phyloP scores from a whole-genome alignment of 176 grass and related monocot genomes.

The Bonia amplexicaulis region DNA sequence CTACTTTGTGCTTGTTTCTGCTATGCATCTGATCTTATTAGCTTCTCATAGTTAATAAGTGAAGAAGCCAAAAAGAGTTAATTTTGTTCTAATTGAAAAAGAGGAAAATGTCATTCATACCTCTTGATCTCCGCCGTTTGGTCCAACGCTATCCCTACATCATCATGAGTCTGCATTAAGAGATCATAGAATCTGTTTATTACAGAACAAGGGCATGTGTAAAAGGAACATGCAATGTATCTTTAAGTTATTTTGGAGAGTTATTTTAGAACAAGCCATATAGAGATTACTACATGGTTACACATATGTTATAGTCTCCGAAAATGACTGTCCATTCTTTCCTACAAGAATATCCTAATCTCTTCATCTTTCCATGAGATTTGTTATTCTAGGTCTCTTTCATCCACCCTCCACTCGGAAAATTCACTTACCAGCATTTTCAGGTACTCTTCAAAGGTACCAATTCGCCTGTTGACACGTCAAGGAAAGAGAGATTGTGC shows the following conservation, averaged over 20 bases:
- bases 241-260: background rate
- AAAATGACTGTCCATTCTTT: slow-evolving; percentile 7
- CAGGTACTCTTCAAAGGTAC: background rate
- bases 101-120: too few relatives aligned
- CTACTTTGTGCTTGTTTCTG: too few relatives aligned
- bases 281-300: background rate
- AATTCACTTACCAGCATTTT: background rate
- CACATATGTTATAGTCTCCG: background rate
- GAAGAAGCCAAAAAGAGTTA: too few relatives aligned
- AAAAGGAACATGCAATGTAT: background rate
- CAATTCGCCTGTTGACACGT: background rate
- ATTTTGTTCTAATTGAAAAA: too few relatives aligned
- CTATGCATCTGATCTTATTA: too few relatives aligned
- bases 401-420: background rate
- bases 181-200: background rate
- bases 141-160: too few relatives aligned
- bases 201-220: background rate
- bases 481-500: background rate
- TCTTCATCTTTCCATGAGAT: background rate
- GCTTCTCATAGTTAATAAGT: too few relatives aligned
- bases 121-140: too few relatives aligned
- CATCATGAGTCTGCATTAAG: too few relatives aligned
- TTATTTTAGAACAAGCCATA: background rate
- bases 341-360: background rate
- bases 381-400: background rate